Conservation (phyloP, 2,329 filamentous ascomycete species). For the Venturia nashicola region DNA sequence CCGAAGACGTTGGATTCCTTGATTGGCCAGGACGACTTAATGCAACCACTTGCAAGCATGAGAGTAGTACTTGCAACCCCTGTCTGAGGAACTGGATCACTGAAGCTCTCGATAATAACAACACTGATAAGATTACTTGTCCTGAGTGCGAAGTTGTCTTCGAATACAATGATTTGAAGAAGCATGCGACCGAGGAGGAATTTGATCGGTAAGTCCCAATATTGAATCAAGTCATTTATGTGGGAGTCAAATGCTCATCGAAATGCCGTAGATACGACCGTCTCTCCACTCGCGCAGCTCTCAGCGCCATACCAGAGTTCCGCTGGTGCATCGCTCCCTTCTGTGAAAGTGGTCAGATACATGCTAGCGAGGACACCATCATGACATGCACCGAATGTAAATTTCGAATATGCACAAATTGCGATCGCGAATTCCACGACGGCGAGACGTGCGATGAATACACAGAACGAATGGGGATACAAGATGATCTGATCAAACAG, state of each 20-base stretch:
- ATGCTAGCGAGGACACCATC: neutral
- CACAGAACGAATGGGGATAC: neutral
- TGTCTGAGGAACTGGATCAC: neutral
- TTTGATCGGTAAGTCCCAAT: neutral
- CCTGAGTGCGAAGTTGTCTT: neutral
- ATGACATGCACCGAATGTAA: neutral
- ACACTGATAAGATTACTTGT: neutral
- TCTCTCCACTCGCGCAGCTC: neutral
- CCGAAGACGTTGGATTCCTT: neutral
- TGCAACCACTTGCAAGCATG: neutral
- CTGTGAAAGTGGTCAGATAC: conserved; percentile 1
- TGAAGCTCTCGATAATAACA: neutral
- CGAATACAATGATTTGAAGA: neutral
- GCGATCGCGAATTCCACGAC: conserved; percentile 1
- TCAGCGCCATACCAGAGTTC: neutral
- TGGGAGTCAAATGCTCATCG: neutral
- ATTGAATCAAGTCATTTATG: neutral
- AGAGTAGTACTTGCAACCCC: neutral
- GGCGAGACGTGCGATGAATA: conserved; percentile 4
- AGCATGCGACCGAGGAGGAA: neutral
- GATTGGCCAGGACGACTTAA: neutral
- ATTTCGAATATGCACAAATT: neutral
- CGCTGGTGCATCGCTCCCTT: neutral
- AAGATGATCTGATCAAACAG: neutral
- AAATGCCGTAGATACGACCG: neutral